Evolutionary conservation across 345 rosid species (phyloP).

Genomic region (Mallotus nudiflorus): DNA sequence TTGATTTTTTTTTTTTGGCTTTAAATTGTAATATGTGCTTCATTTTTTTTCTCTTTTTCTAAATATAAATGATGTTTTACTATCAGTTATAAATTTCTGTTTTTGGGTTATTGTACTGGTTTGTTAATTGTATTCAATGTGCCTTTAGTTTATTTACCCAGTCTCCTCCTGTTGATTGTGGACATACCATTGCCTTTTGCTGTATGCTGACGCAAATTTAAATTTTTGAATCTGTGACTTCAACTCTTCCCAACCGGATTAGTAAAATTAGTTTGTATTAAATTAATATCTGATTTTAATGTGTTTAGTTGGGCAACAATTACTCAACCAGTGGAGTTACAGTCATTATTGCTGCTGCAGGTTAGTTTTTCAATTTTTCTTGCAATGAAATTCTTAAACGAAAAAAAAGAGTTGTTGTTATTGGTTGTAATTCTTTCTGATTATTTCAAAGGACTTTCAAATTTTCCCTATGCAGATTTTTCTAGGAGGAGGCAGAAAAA

Average conservation of each 20-base stretch:
- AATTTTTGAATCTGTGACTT: neutral
- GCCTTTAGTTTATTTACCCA: neutral
- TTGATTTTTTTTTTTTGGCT: constrained; percentile 7
- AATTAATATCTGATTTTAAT: constrained; percentile 13
- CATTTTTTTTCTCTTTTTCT: neutral
- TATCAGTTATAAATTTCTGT: neutral
- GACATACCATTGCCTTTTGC: constrained; percentile 6
- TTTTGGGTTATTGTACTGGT: neutral
- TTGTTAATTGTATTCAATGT: neutral
- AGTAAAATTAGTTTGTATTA: neutral
- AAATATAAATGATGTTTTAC: neutral
- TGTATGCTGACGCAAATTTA: neutral
- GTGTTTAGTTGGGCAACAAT: constrained; percentile 35
- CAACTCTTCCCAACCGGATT: neutral
- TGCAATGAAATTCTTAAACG: neutral
- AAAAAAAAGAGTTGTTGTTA: neutral
- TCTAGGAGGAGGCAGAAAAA: constrained; percentile 60
- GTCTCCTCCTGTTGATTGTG: neutral
- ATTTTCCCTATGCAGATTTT: constrained; percentile 49
- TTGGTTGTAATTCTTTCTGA: constrained; percentile 1
- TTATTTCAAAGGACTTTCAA: constrained; percentile 4
- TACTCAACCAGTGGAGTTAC: constrained; percentile 39
- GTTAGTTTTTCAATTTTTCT: constrained; percentile 31
- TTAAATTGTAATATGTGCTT: constrained; percentile 3
- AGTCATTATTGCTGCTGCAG: constrained; percentile 56